Evolutionary conservation across 169 alveolate species (phyloP).

Genomic region (Plasmodium vivax): DNA sequence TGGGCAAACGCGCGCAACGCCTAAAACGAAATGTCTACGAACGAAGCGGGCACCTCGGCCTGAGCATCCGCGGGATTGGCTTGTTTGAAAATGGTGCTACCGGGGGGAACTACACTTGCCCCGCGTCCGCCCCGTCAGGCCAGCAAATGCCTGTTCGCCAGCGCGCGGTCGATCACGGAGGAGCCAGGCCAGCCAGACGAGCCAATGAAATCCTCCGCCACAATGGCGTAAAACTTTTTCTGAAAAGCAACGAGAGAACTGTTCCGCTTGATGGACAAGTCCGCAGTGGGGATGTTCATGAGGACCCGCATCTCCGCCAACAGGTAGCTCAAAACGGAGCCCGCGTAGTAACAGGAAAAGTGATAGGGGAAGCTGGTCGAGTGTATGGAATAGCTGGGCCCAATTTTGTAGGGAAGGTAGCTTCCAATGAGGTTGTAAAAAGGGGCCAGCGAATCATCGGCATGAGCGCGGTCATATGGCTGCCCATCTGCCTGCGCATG

Average conservation of each 20-base stretch:
- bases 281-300: neutral
- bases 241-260: conserved; percentile 46
- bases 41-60: neutral
- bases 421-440: conserved; percentile 12
- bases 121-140: neutral
- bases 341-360: conserved; percentile 63
- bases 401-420: conserved; percentile 29
- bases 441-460: neutral
- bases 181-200: neutral
- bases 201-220: neutral
- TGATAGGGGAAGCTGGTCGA: conserved; percentile 72
- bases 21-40: neutral
- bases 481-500: neutral
- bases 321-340: conserved; percentile 60
- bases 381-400: conserved; percentile 25
- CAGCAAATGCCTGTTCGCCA: neutral
- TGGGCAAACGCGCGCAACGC: neutral
- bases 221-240: conserved; percentile 30
- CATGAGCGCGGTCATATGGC: neutral
- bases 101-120: neutral
- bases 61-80: neutral
- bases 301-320: conserved; percentile 49
- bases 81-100: neutral
- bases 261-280: conserved; percentile 28
- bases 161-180: conserved; percentile 4